Evolutionary conservation across 2,329 filamentous ascomycete genomes (phyloP).

Genomic region (Beauveria rudraprayagi): DNA sequence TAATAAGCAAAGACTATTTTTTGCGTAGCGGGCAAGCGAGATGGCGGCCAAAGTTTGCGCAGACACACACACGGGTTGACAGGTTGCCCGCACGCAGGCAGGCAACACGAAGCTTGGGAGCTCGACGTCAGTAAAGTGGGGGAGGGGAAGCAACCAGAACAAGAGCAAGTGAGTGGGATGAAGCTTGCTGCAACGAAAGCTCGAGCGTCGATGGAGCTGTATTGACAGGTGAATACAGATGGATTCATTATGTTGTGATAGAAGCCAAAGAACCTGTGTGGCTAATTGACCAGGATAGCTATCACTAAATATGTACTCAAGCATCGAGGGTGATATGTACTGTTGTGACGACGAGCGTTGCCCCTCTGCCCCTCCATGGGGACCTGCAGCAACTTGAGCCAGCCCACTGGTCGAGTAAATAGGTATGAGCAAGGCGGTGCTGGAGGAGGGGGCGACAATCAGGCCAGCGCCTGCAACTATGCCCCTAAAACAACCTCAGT

Average conservation of each 20-base stretch:
- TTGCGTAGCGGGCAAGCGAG: not conserved
- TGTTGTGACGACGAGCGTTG: not conserved
- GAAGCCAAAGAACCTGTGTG: not conserved
- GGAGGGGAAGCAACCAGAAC: slow-evolving; percentile 5
- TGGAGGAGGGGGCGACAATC: not conserved
- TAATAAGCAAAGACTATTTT: not conserved
- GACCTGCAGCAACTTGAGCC: not conserved
- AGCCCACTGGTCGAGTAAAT: too few species aligned
- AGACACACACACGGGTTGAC: too few species aligned
- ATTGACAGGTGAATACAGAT: not conserved
- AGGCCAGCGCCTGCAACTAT: not conserved
- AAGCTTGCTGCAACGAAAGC: not conserved
- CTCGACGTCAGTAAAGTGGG: slow-evolving; percentile 10
- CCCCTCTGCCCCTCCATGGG: slow-evolving; percentile 3
- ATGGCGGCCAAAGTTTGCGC: not conserved
- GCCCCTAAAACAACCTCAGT: not conserved
- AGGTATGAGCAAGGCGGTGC: too few species aligned
- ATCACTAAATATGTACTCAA: not conserved
- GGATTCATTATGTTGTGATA: not conserved
- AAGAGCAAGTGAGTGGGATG: not conserved
- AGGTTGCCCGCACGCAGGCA: not conserved
- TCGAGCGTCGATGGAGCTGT: not conserved
- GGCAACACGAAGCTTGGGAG: not conserved
- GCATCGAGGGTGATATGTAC: not conserved
- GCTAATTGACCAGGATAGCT: not conserved